A percentile compares a stretch with the other conserved stretches of the same genome.
Conservation (phyloP, 331 rosid genomes). For the Cucumis variabilis region DNA sequence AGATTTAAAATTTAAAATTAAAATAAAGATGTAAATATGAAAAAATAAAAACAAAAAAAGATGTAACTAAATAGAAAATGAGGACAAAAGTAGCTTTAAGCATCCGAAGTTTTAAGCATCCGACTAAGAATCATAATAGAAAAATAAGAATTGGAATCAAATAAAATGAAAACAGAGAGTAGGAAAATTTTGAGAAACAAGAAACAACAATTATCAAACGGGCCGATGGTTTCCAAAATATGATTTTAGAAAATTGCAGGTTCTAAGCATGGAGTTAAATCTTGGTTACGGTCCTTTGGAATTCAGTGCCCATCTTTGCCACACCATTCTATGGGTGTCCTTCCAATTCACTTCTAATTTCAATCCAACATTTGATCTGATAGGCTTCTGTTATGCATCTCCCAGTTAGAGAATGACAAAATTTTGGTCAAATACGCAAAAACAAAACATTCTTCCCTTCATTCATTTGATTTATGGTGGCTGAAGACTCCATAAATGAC, state of each 20-base stretch:
- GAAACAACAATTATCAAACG: no score
- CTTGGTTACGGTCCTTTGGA: conserved; percentile 98
- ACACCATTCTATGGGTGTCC: conserved; percentile 75
- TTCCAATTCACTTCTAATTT: conserved; percentile 77
- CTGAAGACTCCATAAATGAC: neutral
- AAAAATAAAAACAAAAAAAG: no score
- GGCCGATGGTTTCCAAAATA: neutral
- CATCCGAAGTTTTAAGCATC: no score
- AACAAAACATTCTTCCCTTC: neutral
- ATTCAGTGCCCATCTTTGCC: conserved; percentile 68
- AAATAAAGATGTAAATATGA: no score
- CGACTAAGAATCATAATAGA: no score
- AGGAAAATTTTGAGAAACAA: no score
- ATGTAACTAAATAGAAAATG: no score
- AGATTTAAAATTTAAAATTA: no score
- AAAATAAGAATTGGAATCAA: no score
- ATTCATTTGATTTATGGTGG: neutral
- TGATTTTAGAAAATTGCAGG: conserved; percentile 50
- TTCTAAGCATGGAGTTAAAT: conserved; percentile 95
- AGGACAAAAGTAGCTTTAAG: no score
- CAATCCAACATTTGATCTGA: conserved; percentile 18
- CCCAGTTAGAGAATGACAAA: neutral
- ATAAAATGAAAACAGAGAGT: no score
- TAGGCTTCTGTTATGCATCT: neutral
- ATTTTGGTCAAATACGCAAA: neutral